Evolutionary conservation across 2,329 filamentous ascomycete genomes (phyloP).

Genomic region (Neocatenulostroma microsporum): DNA sequence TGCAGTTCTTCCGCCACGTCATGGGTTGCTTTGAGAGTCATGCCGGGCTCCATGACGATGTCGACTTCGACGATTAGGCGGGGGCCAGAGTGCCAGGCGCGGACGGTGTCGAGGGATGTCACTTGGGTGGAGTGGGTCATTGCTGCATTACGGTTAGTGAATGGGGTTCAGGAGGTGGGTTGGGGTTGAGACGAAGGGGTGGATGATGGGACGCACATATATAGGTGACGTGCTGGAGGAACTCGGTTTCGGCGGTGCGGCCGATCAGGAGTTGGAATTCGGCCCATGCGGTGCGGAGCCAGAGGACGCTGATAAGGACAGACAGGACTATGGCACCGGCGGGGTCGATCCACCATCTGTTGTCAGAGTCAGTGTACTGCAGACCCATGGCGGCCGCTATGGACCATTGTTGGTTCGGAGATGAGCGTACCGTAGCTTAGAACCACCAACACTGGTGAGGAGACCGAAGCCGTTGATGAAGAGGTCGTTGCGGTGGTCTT

Average conservation of each 20-base stretch:
- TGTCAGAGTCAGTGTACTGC: too few species aligned
- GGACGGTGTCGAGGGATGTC: constrained; percentile 84
- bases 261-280: constrained; percentile 92
- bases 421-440: too few species aligned
- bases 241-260: constrained; percentile 74
- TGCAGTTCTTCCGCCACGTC: constrained; percentile 92
- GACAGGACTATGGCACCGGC: constrained; percentile 82
- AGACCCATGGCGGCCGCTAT: too few species aligned
- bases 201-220: constrained; percentile 42
- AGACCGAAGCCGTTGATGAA: constrained; percentile 87
- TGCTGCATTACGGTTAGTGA: too few species aligned
- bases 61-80: constrained; percentile 92
- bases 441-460: constrained; percentile 81
- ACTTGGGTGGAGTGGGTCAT: constrained; percentile 83
- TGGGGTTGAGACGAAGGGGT: constrained; percentile 1
- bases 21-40: constrained; percentile 69
- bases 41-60: constrained; percentile 77
- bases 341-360: constrained; percentile 87
- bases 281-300: constrained; percentile 74
- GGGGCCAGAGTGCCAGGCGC: constrained; percentile 84
- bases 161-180: background rate
- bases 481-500: constrained; percentile 96
- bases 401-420: too few species aligned
- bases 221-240: constrained; percentile 91
- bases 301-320: constrained; percentile 66